Evolutionary conservation across 192 early-diverging fungal species (phyloP), one percentile per base, ranked within the genome.

Genomic region (Coemansia sp.): DNA sequence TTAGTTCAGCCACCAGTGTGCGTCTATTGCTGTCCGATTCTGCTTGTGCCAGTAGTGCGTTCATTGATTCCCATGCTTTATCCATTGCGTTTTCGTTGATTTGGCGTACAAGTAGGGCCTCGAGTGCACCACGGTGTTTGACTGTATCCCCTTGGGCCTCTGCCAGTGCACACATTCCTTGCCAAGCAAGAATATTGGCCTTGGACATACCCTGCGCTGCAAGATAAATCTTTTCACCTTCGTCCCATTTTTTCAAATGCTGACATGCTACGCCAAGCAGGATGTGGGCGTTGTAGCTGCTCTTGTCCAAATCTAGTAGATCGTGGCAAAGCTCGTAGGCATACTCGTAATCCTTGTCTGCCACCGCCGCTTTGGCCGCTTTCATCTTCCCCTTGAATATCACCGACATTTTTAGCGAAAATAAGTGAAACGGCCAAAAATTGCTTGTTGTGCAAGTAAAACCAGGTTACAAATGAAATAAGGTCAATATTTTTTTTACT

Each of bases 221-320:
- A 32, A 66, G 51, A 41, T 88, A 90, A 9, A 74, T 58, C 9
- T 55, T 38, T 46, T 82, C 80, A 28, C 81, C 79, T 18, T 87
- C 84, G 19, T 55, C 58, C 51, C 70, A 67, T 37, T 81, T 64
- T 3, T 74, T 67, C 13, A 87, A 33, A 46, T 86, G 79, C 36
- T 85, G 77, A 39, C 85, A 74, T 0, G 85, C 76, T 4, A 88
- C 65, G 19, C 85, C 88, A n/a, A 86, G 75, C 56, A 84, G 78
- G 9, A 90, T 72, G 44, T 72, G 57, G 27, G 60, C 69, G 27
- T 67, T 63, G 64, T 78, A 78, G 50, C 59, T 72, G 18, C 14
- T 15, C 19, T n/a, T 54, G 27, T 77, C 73, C 23, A 78, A 30
- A 48, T 78, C 69, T 4, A 78, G 64, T 44, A 78, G 30, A 30